Evolutionary conservation across 2,329 filamentous ascomycete species (phyloP), one percentile per base, ranked within the genome.

Genomic region (Cyanodermella asteris): DNA sequence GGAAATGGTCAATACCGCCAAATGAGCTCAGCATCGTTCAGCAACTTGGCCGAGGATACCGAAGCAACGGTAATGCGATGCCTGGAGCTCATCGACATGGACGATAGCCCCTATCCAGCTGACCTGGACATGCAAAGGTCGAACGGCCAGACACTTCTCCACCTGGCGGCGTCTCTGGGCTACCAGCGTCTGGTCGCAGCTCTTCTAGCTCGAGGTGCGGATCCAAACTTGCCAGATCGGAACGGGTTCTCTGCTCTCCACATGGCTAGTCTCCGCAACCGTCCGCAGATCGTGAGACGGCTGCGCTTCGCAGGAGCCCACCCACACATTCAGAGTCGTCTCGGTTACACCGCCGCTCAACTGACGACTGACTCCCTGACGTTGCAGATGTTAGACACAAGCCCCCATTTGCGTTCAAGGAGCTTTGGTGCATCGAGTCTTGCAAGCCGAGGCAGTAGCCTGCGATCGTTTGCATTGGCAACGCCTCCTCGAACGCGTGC

Each of bases 191-290:
- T 90, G 34, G 75, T 75, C 24, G 74, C 74, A 8, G 76, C 71
- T 16, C 58, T 90, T 14, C 53, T 90, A 12, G 73, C 71, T 7
- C 64, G 76, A 34, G 75, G 77, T n/a, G 77, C 76, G 12, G 72
- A 74, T 39, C 67, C 72, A 1, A 70, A 84, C 38, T 54, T 69
- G 18, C 63, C 68, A 28, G 80, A 91, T 42, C 72, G 69, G 33
- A 72, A 73, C 24, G 78, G 78, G 13, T 84, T 78, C 46, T 80
- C 76, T 4, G 69, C 80, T 9, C 61, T 90, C 51, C 77, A 90
- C 45, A 64, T 84, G 41, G 78, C 80, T 12, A 70, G 74, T 14
- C 61, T 90, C 40, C 72, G 75, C 44, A 66, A 72, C 32, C 71
- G 81, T 39, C 53, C 65, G 7, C 70, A 80, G 41, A 78, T 87